Percentiles rank a stretch among this genome's conserved stretches.
phyloP scores from a whole-genome alignment of 2,329 filamentous ascomycete species.

The Septoria petroselini region DNA sequence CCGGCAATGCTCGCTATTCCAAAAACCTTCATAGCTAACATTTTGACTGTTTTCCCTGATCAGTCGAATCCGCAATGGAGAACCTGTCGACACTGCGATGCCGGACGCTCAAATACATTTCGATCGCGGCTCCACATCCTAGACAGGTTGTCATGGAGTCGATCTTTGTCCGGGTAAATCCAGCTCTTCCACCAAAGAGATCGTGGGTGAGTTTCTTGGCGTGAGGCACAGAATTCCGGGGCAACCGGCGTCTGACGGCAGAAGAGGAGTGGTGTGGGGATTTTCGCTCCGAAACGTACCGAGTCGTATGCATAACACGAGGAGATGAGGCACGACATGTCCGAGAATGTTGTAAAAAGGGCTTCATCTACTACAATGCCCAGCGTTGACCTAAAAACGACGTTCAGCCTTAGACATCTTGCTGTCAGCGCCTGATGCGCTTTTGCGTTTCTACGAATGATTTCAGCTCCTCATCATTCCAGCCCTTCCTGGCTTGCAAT shows the following conservation, averaged over 20 bases:
- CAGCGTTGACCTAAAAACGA: not conserved
- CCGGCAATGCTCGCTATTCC: constrained; percentile 3
- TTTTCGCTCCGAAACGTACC: constrained; percentile 1
- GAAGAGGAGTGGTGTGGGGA: not conserved
- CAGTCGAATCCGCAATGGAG: not conserved
- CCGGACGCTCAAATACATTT: constrained; percentile 3
- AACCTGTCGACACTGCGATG: constrained; percentile 1
- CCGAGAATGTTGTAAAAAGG: not conserved
- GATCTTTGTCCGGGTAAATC: constrained; percentile 9
- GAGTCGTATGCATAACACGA: not conserved
- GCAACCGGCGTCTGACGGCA: too few relatives aligned
- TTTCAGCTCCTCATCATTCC: constrained; percentile 22
- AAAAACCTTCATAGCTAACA: not conserved
- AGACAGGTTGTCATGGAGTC: constrained; percentile 6
- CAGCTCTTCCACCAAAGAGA: constrained; percentile 16
- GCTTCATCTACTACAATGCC: not conserved
- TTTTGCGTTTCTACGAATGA: constrained; percentile 28
- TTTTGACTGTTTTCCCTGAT: constrained; percentile 1
- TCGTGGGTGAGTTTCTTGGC: not conserved
- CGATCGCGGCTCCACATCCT: constrained; percentile 15
- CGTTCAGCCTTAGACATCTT: constrained; percentile 31
- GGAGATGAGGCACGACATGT: not conserved
- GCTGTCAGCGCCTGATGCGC: constrained; percentile 27
- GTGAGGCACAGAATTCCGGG: too few relatives aligned
- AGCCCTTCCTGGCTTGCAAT: constrained; percentile 15